These are phyloP conservation scores for Coriolopsis trogii DNA, from an alignment of 1,284 basidiomycete genomes.

Conservation along the genomic window DNA sequence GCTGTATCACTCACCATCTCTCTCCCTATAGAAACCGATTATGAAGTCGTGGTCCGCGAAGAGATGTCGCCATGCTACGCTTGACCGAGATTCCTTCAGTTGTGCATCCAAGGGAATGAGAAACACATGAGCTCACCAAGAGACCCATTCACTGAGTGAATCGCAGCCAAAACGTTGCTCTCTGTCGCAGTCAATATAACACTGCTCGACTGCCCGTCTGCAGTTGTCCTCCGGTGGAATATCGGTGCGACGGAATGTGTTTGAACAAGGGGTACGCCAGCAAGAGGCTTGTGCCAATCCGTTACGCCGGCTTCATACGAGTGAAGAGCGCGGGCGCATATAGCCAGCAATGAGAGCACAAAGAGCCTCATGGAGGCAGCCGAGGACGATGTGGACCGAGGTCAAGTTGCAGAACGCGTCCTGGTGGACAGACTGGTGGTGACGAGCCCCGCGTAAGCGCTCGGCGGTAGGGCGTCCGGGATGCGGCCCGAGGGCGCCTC, in stretches of 20 bases:
- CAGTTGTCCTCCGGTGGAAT: conserved; percentile 48
- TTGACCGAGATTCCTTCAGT: conserved; percentile 18
- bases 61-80: conserved; percentile 79
- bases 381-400: background rate
- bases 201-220: conserved; percentile 42
- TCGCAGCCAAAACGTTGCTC: conserved; percentile 79
- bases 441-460: too few relatives aligned
- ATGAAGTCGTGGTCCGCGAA: conserved; percentile 71
- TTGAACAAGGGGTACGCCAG: conserved; percentile 69
- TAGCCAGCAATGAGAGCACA: conserved; percentile 9
- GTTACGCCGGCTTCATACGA: conserved; percentile 80
- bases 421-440: too few relatives aligned
- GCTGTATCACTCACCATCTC: conserved; percentile 64
- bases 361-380: conserved; percentile 23
- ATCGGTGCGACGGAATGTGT: conserved; percentile 53
- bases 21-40: conserved; percentile 66
- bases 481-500: too few relatives aligned
- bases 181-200: conserved; percentile 72
- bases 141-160: conserved; percentile 73
- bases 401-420: background rate
- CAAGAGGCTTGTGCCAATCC: conserved; percentile 82
- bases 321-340: conserved; percentile 43
- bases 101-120: background rate
- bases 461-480: too few relatives aligned
- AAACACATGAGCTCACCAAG: conserved; percentile 56